Evolutionary conservation across 805 yeast species (phyloP).

Genomic region (Suhomyces canberraensis): DNA sequence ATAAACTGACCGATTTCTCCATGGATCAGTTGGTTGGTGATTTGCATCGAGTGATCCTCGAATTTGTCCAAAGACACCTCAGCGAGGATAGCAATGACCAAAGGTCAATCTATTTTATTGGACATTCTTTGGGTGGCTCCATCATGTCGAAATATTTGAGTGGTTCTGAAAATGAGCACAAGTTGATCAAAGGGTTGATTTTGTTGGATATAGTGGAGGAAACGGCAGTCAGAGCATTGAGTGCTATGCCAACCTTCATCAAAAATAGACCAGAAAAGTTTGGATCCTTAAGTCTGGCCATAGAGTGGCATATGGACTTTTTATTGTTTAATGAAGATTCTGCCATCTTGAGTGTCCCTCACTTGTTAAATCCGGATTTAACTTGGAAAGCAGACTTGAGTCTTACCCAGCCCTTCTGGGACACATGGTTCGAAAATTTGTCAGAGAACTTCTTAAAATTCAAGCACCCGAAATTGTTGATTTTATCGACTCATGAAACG

Average conservation of each 20-base stretch:
- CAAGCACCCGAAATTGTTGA: constrained; percentile 57
- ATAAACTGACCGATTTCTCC: constrained; percentile 28
- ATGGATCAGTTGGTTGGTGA: constrained; percentile 58
- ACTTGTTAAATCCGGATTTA: constrained; percentile 41
- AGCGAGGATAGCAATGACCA: constrained; percentile 5
- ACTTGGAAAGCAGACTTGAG: constrained; percentile 66
- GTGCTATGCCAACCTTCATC: constrained; percentile 65
- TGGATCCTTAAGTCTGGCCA: constrained; percentile 50
- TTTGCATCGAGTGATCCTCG: constrained; percentile 44
- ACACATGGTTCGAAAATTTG: constrained; percentile 72
- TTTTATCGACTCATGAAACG: constrained; percentile 86
- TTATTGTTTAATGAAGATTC: constrained; percentile 55
- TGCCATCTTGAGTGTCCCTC: constrained; percentile 78
- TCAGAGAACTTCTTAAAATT: constrained; percentile 48
- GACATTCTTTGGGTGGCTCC: constrained; percentile 94
- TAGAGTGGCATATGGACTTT: constrained; percentile 74
- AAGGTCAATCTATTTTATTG: constrained; percentile 56
- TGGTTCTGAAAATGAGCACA: constrained; percentile 14
- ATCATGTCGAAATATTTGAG: constrained; percentile 56
- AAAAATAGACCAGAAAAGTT: constrained; percentile 63
- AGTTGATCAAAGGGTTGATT: constrained; percentile 58
- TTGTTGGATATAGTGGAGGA: constrained; percentile 94
- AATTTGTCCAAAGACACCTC: constrained; percentile 23
- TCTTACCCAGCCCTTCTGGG: constrained; percentile 70
- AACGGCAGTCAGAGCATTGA: constrained; percentile 71